These are phyloP conservation scores for Eucalyptus pauciflora DNA, from an alignment of 345 rosid genomes.

Conservation along the genomic window DNA sequence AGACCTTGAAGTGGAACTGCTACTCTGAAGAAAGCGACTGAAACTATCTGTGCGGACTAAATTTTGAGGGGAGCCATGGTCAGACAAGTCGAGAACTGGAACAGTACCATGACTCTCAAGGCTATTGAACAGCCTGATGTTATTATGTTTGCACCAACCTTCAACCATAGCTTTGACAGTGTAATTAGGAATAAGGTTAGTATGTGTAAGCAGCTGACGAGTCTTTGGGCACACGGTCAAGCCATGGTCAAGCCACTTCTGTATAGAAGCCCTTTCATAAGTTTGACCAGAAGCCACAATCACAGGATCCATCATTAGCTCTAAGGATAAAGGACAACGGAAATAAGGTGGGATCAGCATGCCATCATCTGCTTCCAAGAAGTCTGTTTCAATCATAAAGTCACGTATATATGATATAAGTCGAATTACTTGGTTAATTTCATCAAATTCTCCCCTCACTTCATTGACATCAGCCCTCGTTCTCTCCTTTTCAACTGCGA, in stretches of 20 bases:
- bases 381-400: slow-evolving; percentile 47
- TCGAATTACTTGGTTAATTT: slow-evolving; percentile 33
- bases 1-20: slow-evolving; percentile 55
- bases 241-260: slow-evolving; percentile 80
- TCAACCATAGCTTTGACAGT: slow-evolving; percentile 87
- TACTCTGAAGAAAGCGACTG: slow-evolving; percentile 28
- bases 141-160: slow-evolving; percentile 75
- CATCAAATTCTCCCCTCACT: slow-evolving; percentile 21
- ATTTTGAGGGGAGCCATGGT: slow-evolving; percentile 35
- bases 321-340: slow-evolving; percentile 80
- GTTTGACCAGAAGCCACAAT: slow-evolving; percentile 95
- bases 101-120: slow-evolving; percentile 12
- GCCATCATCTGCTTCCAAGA: slow-evolving; percentile 43
- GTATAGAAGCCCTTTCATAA: slow-evolving; percentile 76
- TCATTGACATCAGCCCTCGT: slow-evolving; percentile 17
- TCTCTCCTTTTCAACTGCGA: slow-evolving; percentile 81
- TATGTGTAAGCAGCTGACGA: slow-evolving; percentile 45
- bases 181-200: slow-evolving; percentile 80
- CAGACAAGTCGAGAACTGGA: slow-evolving; percentile 19
- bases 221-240: slow-evolving; percentile 86
- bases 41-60: slow-evolving; percentile 39
- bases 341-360: slow-evolving; percentile 61
- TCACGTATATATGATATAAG: slow-evolving; percentile 56
- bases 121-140: slow-evolving; percentile 17
- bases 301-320: slow-evolving; percentile 91